Evolutionary conservation across 306 rosid species (phyloP).

Genomic region (Quercus suber): DNA sequence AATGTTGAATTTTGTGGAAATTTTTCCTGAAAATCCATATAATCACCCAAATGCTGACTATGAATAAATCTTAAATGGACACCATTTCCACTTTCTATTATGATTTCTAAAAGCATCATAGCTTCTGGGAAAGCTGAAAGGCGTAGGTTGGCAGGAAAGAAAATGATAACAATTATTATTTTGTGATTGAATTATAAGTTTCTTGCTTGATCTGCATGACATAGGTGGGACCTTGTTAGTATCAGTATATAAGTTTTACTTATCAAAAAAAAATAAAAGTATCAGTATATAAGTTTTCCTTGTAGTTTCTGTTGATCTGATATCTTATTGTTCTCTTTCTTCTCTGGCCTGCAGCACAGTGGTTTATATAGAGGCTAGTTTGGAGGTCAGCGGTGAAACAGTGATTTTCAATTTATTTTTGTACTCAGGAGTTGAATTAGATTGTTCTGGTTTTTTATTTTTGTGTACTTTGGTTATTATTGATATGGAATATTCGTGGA

Average conservation of each 20-base stretch:
- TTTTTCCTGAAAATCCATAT: neutral
- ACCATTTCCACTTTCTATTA: neutral
- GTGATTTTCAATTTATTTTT: neutral
- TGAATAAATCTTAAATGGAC: neutral
- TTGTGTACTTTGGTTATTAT: neutral
- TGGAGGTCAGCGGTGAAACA: neutral
- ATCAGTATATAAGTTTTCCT: neutral
- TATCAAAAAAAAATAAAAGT: no score
- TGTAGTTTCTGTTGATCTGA: neutral
- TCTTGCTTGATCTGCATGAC: neutral
- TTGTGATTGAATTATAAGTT: neutral
- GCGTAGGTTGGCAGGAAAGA: neutral
- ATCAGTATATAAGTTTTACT: neutral
- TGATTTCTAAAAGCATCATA: neutral
- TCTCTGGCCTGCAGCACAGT: neutral
- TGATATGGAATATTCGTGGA: neutral
- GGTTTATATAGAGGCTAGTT: neutral
- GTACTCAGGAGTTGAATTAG: neutral
- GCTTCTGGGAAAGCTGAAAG: neutral
- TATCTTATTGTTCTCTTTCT: neutral
- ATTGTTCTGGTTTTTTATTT: neutral
- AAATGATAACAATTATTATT: neutral
- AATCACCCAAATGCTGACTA: neutral
- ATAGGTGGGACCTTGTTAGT: neutral
- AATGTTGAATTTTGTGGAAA: neutral